Evolutionary conservation across 2,329 filamentous ascomycete species (phyloP).

Genomic region (Cercospora sojina): DNA sequence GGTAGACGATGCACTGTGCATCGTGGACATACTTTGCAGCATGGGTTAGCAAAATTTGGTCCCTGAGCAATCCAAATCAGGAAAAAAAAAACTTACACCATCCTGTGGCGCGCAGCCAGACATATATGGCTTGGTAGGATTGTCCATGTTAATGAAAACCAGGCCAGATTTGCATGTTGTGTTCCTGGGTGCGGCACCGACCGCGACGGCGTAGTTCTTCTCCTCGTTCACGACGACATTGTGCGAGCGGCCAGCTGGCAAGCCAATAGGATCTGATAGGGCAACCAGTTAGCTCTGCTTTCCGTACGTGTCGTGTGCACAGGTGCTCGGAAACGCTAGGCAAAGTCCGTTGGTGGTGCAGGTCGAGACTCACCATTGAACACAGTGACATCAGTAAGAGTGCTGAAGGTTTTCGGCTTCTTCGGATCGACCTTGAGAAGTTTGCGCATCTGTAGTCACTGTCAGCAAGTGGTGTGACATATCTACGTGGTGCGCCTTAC

Average conservation of each 20-base stretch:
- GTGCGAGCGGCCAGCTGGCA: conserved; percentile 41
- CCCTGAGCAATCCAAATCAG: not conserved
- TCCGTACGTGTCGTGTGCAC: not conserved
- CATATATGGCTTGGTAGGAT: conserved; percentile 51
- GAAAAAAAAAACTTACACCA: conserved; percentile 33
- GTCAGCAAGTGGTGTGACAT: conserved; percentile 55
- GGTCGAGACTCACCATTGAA: conserved; percentile 16
- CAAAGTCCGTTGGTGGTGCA: not conserved
- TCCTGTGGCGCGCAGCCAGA: conserved; percentile 53
- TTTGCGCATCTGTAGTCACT: conserved; percentile 48
- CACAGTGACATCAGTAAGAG: conserved; percentile 27
- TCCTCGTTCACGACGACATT: conserved; percentile 57
- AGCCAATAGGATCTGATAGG: conserved; percentile 2
- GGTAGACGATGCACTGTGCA: conserved; percentile 54
- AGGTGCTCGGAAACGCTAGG: not conserved
- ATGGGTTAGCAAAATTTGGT: not conserved
- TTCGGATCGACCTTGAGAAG: conserved; percentile 50
- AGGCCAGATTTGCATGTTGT: conserved; percentile 50
- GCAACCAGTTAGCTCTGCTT: not conserved
- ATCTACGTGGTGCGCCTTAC: conserved; percentile 5
- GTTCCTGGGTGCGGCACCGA: conserved; percentile 43
- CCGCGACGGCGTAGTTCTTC: conserved; percentile 49
- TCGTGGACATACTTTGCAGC: conserved; percentile 52
- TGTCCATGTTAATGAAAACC: conserved; percentile 56
- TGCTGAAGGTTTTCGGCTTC: conserved; percentile 45